Conservation (phyloP, 768 basidiomycete species). For the Boletus coccyginus region DNA sequence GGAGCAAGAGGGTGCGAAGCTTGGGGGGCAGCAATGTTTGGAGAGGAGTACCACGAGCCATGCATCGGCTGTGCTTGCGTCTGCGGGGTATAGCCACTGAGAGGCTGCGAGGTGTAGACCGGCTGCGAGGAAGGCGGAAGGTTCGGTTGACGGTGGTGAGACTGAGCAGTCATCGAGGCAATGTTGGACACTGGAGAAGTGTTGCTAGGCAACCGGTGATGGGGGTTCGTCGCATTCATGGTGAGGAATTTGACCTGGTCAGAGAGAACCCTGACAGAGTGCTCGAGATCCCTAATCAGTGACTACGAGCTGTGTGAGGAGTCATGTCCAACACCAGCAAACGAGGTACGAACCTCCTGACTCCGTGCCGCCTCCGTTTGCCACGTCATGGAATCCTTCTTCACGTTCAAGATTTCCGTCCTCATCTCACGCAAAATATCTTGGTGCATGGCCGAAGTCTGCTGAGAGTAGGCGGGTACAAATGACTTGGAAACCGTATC, state of each 20-base stretch:
- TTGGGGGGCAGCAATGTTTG: slow-evolving; percentile 73
- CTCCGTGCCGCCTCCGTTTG: slow-evolving; percentile 74
- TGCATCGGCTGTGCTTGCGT: slow-evolving; percentile 32
- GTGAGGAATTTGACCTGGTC: slow-evolving; percentile 83
- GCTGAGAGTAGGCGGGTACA: slow-evolving; percentile 72
- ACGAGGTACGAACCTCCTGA: slow-evolving; percentile 61
- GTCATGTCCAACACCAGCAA: neutral
- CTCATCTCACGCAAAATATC: slow-evolving; percentile 75
- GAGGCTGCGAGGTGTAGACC: slow-evolving; percentile 32
- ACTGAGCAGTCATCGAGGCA: slow-evolving; percentile 37
- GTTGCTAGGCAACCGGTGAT: slow-evolving; percentile 34
- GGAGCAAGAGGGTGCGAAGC: slow-evolving; percentile 77
- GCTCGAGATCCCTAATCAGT: slow-evolving; percentile 78
- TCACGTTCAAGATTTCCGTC: slow-evolving; percentile 70
- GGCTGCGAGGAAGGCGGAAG: slow-evolving; percentile 37
- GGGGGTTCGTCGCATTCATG: slow-evolving; percentile 45
- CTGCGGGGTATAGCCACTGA: slow-evolving; percentile 29
- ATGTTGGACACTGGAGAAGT: slow-evolving; percentile 32
- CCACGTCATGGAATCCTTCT: slow-evolving; percentile 78
- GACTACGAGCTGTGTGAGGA: slow-evolving; percentile 41
- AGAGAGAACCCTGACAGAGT: slow-evolving; percentile 66
- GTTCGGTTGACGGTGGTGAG: slow-evolving; percentile 36
- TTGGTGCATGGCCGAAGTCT: slow-evolving; percentile 75
- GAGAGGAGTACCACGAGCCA: slow-evolving; percentile 53
- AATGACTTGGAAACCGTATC: slow-evolving; percentile 72